These are phyloP conservation scores for Annona squamosa DNA, from an alignment of 164 flowering plant species.

Conservation along the genomic window DNA sequence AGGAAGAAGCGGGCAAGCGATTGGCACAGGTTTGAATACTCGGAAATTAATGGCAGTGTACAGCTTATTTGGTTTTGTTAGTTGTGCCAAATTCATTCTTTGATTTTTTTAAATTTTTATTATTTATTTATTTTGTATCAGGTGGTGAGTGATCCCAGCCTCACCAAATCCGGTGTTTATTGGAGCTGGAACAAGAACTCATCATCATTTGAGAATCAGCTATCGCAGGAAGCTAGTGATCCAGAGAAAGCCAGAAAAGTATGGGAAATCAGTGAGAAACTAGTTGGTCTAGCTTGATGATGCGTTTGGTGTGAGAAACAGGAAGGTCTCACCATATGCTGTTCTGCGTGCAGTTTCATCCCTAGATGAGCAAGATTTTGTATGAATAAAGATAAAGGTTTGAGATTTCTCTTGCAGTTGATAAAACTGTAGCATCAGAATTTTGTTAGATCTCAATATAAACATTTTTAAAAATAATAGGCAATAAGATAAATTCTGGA, in stretches of 20 bases:
- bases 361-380: neutral
- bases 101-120: neutral
- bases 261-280: conserved; percentile 96
- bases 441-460: too few relatives aligned
- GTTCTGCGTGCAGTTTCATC: neutral
- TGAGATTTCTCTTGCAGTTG: too few relatives aligned
- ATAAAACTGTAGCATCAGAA: too few relatives aligned
- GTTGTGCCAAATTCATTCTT: too few relatives aligned
- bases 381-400: neutral
- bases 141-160: conserved; percentile 92
- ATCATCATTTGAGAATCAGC: conserved; percentile 87
- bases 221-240: conserved; percentile 92
- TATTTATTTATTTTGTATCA: conserved; percentile 13
- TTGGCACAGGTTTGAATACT: conserved; percentile 64
- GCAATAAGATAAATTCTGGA: too few relatives aligned
- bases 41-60: too few relatives aligned
- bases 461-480: too few relatives aligned
- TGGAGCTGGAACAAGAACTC: conserved; percentile 99
- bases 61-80: too few relatives aligned
- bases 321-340: neutral
- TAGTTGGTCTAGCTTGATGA: conserved; percentile 74
- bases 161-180: conserved; percentile 95
- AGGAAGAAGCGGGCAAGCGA: conserved; percentile 82
- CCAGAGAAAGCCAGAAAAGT: conserved; percentile 81
- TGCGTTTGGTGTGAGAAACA: neutral